Conservation (phyloP, 495 filamentous ascomycete genomes). For the Jackrogersella minutella region DNA sequence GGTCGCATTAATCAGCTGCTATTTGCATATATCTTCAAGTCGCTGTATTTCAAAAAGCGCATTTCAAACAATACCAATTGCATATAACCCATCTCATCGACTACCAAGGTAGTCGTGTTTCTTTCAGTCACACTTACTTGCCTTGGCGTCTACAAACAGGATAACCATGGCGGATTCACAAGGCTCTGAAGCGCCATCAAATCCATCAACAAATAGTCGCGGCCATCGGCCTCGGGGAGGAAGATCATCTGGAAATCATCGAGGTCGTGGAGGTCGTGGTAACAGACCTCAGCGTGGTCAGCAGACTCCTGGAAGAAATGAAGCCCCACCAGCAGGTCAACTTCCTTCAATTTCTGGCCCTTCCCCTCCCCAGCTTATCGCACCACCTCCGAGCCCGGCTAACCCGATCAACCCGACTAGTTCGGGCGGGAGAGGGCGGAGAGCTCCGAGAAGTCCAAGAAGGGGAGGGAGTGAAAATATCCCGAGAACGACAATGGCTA, state of each 20-base stretch:
- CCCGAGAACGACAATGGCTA: conserved; percentile 50
- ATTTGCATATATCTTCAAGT: conserved; percentile 45
- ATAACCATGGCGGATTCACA: conserved; percentile 32
- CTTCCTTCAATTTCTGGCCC: not conserved
- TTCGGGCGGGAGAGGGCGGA: conserved; percentile 50
- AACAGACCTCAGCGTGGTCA: conserved; percentile 14
- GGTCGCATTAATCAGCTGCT: conserved; percentile 1
- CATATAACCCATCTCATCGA: not conserved
- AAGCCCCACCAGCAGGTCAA: not conserved
- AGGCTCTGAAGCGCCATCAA: conserved; percentile 1
- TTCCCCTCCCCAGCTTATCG: not conserved
- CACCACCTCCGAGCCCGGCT: not conserved
- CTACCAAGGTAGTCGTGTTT: not conserved
- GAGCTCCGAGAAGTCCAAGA: conserved; percentile 48
- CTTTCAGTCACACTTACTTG: not conserved
- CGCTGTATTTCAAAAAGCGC: conserved; percentile 67
- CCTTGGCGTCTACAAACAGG: conserved; percentile 3
- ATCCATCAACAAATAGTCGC: conserved; percentile 10
- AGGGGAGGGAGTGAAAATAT: conserved; percentile 42
- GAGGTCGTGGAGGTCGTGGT: conserved; percentile 30
- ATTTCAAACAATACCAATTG: conserved; percentile 21
- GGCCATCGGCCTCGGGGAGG: conserved; percentile 38
- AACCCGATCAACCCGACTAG: conserved; percentile 21
- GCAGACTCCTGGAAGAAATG: conserved; percentile 7
- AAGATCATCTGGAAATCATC: conserved; percentile 25